A percentile compares a stretch with the other conserved stretches of the same genome.
Conservation (phyloP, 352 stramenopile species). For the Phytopythium boreale region DNA sequence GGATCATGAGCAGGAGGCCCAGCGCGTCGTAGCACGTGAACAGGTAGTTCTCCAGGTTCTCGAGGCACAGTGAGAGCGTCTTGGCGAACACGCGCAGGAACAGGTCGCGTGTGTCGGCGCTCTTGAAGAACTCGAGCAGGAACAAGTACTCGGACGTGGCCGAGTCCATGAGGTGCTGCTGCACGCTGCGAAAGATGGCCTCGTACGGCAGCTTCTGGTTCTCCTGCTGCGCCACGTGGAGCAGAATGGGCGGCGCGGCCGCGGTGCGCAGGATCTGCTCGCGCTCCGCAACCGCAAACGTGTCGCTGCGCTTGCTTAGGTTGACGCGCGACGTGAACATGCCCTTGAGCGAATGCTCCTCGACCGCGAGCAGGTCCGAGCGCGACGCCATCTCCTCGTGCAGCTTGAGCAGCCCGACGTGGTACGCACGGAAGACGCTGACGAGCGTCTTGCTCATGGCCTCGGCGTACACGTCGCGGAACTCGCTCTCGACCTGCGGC, state of each 20-base stretch:
- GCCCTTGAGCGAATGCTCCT: conserved; percentile 92
- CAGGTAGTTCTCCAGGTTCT: conserved; percentile 98
- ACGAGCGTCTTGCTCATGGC: conserved; percentile 96
- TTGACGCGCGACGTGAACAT: conserved; percentile 89
- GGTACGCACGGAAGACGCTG: conserved; percentile 96
- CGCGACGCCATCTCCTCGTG: conserved; percentile 92
- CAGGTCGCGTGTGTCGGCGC: conserved; percentile 82
- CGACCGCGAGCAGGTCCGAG: conserved; percentile 94
- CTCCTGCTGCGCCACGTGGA: conserved; percentile 94
- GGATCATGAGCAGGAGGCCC: conserved; percentile 98
- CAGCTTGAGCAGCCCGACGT: conserved; percentile 93
- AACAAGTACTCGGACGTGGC: conserved; percentile 98
- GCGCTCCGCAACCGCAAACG: conserved; percentile 90
- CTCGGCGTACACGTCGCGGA: conserved; percentile 95
- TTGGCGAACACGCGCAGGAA: conserved; percentile 96
- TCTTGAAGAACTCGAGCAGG: conserved; percentile 91
- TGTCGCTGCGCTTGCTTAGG: conserved; percentile 95
- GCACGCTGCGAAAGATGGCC: conserved; percentile 93
- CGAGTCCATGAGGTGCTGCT: conserved; percentile 97
- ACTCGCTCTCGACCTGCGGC: conserved; percentile 92
- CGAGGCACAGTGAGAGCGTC: conserved; percentile 93
- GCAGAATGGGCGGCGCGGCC: conserved; percentile 86
- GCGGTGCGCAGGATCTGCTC: conserved; percentile 88
- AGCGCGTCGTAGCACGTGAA: conserved; percentile 97
- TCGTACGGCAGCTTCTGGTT: conserved; percentile 94